Evolutionary conservation across 495 filamentous ascomycete species (phyloP).

Genomic region (Pyrenopolyporus hunteri): DNA sequence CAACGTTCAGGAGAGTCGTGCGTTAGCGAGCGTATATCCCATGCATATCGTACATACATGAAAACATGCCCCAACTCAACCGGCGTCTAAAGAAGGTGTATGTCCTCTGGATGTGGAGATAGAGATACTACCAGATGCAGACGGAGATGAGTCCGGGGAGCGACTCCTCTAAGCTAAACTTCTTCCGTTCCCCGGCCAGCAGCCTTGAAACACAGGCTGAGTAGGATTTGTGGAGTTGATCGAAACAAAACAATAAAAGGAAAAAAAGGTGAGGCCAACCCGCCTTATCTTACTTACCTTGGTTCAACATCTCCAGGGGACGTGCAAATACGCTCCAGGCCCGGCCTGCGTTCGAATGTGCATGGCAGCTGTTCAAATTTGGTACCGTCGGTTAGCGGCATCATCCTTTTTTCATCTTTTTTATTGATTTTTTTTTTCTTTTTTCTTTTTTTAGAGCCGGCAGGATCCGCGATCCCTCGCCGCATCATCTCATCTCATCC

Average conservation of each 20-base stretch:
- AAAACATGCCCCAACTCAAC: too few species aligned
- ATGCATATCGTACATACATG: too few species aligned
- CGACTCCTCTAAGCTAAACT: constrained; percentile 16
- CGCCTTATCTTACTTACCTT: constrained; percentile 34
- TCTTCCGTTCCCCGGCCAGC: not conserved
- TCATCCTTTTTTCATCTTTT: not conserved
- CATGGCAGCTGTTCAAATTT: constrained; percentile 50
- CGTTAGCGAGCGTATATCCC: not conserved
- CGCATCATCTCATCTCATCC: too few species aligned
- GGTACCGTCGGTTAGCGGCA: constrained; percentile 9
- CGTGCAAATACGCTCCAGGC: constrained; percentile 60
- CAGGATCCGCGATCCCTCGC: too few species aligned
- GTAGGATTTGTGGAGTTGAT: not conserved
- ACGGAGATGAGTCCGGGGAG: too few species aligned
- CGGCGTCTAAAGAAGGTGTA: too few species aligned
- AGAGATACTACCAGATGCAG: too few species aligned
- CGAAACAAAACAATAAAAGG: not conserved
- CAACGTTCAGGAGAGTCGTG: not conserved
- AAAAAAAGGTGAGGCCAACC: not conserved
- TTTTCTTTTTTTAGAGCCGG: not conserved
- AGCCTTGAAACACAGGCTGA: not conserved
- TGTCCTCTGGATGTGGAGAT: not conserved
- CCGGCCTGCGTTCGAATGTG: constrained; percentile 59
- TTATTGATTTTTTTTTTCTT: not conserved
- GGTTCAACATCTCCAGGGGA: constrained; percentile 63